These are phyloP conservation scores for Phytophthora sansomeana DNA, from an alignment of 352 stramenopile species.

Conservation along the genomic window DNA sequence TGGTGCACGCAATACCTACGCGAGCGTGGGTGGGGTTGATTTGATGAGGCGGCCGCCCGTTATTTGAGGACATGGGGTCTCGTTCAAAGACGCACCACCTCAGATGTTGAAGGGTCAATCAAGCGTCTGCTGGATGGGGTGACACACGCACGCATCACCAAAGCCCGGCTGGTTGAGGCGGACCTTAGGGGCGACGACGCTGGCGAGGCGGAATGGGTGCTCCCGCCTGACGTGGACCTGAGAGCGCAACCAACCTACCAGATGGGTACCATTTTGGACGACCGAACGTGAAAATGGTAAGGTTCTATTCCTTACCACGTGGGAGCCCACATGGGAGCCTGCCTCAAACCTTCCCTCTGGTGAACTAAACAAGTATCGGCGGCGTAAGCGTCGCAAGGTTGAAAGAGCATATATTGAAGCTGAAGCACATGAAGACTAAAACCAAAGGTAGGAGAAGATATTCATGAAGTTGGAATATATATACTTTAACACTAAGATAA, in stretches of 20 bases:
- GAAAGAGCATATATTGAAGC: neutral
- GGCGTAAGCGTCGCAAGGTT: neutral
- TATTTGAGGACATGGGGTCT: too few relatives aligned
- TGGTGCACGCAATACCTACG: too few relatives aligned
- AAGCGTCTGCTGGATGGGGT: too few relatives aligned
- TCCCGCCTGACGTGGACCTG: neutral
- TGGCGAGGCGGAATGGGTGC: neutral
- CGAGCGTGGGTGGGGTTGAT: too few relatives aligned
- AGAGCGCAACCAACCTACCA: neutral
- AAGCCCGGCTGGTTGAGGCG: too few relatives aligned
- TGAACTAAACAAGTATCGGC: too few relatives aligned
- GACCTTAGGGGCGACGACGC: too few relatives aligned
- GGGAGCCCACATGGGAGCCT: slow-evolving; percentile 3
- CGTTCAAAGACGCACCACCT: too few relatives aligned
- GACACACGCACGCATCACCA: too few relatives aligned
- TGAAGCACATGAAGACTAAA: neutral
- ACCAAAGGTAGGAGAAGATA: neutral
- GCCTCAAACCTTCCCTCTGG: neutral
- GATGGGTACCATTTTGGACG: neutral
- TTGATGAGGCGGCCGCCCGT: too few relatives aligned
- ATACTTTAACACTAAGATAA: neutral
- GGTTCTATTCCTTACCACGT: neutral
- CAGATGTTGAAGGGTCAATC: too few relatives aligned
- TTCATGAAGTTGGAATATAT: neutral
- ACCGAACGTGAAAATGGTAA: neutral